phyloP scores from a whole-genome alignment of 1,284 basidiomycete genomes.

The Pterula multifida region DNA sequence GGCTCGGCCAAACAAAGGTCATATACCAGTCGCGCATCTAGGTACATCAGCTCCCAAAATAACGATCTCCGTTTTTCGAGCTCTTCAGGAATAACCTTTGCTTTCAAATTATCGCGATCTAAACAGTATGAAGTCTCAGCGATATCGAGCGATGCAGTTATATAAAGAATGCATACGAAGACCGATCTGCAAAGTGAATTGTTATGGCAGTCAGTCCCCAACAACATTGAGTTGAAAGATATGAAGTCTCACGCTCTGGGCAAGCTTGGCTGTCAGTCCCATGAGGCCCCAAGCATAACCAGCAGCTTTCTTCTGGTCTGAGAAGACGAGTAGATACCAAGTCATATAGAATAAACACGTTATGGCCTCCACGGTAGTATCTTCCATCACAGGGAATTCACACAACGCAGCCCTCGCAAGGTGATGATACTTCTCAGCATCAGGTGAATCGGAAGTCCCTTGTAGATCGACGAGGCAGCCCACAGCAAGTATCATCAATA shows the following conservation, averaged over 20 bases:
- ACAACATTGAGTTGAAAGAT: slow-evolving; percentile 5
- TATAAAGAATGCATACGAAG: slow-evolving; percentile 31
- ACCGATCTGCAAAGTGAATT: slow-evolving; percentile 35
- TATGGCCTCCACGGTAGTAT: slow-evolving; percentile 45
- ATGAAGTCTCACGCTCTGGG: slow-evolving; percentile 42
- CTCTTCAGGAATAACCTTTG: slow-evolving; percentile 32
- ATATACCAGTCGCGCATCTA: slow-evolving; percentile 28
- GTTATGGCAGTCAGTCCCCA: slow-evolving; percentile 8
- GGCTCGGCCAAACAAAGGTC: not conserved
- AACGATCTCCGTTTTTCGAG: slow-evolving; percentile 30
- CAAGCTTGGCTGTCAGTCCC: slow-evolving; percentile 51
- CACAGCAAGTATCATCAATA: slow-evolving; percentile 34
- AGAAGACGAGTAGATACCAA: slow-evolving; percentile 34
- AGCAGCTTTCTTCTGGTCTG: slow-evolving; percentile 33
- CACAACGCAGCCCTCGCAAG: slow-evolving; percentile 43
- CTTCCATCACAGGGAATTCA: slow-evolving; percentile 45
- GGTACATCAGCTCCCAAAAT: slow-evolving; percentile 33
- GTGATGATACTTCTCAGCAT: slow-evolving; percentile 43
- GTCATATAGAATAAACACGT: slow-evolving; percentile 38
- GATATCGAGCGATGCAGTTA: slow-evolving; percentile 2
- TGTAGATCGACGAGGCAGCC: slow-evolving; percentile 36
- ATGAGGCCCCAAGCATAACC: slow-evolving; percentile 46
- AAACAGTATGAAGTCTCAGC: slow-evolving; percentile 2
- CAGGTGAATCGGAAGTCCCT: slow-evolving; percentile 29
- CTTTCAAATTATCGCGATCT: slow-evolving; percentile 29